phyloP scores from a whole-genome alignment of 495 filamentous ascomycete genomes.

The Xylaria scruposa region DNA sequence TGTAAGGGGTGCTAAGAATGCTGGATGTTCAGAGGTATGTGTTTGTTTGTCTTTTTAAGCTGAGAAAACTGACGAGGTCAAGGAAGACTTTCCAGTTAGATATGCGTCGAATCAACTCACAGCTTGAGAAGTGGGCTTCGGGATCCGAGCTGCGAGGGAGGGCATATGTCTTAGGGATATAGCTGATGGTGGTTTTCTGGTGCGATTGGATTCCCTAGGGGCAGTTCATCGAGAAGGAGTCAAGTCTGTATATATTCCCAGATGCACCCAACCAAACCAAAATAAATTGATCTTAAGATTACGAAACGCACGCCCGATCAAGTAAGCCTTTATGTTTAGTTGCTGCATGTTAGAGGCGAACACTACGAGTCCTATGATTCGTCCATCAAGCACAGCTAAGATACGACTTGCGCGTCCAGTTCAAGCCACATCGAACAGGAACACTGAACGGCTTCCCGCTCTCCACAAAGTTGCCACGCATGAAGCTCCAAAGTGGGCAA shows the following conservation, averaged over 20 bases:
- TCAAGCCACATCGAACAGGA: constrained; percentile 5
- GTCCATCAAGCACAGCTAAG: constrained; percentile 1
- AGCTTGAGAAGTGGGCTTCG: background rate
- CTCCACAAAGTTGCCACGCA: constrained; percentile 14
- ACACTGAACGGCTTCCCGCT: constrained; percentile 23
- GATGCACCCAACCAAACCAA: background rate
- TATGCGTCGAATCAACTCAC: background rate
- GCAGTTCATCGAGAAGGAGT: background rate
- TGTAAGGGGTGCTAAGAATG: background rate
- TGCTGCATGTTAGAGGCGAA: background rate
- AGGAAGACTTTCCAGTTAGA: background rate
- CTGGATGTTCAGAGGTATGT: background rate
- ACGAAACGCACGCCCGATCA: background rate
- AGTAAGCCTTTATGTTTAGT: background rate
- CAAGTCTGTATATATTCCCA: background rate
- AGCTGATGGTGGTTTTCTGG: background rate
- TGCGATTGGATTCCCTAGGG: background rate
- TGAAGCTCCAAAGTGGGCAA: constrained; percentile 3
- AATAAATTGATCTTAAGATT: background rate
- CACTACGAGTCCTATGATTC: background rate
- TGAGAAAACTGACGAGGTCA: background rate
- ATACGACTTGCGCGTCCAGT: constrained; percentile 21
- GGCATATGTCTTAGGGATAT: background rate
- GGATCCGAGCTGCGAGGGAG: background rate
- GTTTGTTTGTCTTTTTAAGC: background rate